A percentile compares a stretch with the other conserved stretches of the same genome.
Conservation (phyloP, 352 stramenopile genomes). For the Globisporangium paddicum region DNA sequence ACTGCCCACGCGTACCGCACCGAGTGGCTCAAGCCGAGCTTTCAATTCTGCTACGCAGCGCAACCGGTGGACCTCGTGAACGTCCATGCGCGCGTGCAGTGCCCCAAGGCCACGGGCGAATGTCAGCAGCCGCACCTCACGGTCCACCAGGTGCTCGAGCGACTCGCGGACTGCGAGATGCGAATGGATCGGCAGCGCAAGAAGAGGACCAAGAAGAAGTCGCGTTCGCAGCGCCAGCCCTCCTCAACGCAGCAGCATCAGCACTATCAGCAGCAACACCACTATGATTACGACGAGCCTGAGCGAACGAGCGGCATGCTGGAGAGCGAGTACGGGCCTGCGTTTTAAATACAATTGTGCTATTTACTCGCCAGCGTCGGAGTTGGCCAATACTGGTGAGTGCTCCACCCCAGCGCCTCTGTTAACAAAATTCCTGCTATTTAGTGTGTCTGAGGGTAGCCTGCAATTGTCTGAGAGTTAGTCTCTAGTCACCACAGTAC, state of each 20-base stretch:
- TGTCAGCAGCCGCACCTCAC: slow-evolving; percentile 45
- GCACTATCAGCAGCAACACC: background rate
- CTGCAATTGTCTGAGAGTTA: background rate
- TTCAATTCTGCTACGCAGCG: slow-evolving; percentile 36
- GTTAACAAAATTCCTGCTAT: background rate
- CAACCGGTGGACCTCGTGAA: slow-evolving; percentile 14
- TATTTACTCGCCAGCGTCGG: background rate
- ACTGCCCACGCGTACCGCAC: background rate
- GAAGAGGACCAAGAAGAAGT: slow-evolving; percentile 3
- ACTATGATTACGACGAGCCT: background rate
- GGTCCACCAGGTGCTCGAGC: slow-evolving; percentile 46
- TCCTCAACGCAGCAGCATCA: too few relatives aligned
- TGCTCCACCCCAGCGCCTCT: background rate
- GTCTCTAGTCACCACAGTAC: background rate
- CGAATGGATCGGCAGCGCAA: slow-evolving; percentile 24
- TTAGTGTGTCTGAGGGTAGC: background rate
- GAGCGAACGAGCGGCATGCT: background rate
- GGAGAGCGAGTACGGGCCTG: background rate
- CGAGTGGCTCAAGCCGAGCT: slow-evolving; percentile 19
- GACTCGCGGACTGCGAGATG: slow-evolving; percentile 36
- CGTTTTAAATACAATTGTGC: background rate
- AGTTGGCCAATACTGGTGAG: background rate
- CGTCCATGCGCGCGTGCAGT: slow-evolving; percentile 21
- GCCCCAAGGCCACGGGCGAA: slow-evolving; percentile 23
- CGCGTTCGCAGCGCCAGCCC: background rate